These are phyloP conservation scores for Boletus coccyginus DNA, from an alignment of 768 basidiomycete species.

Conservation along the genomic window DNA sequence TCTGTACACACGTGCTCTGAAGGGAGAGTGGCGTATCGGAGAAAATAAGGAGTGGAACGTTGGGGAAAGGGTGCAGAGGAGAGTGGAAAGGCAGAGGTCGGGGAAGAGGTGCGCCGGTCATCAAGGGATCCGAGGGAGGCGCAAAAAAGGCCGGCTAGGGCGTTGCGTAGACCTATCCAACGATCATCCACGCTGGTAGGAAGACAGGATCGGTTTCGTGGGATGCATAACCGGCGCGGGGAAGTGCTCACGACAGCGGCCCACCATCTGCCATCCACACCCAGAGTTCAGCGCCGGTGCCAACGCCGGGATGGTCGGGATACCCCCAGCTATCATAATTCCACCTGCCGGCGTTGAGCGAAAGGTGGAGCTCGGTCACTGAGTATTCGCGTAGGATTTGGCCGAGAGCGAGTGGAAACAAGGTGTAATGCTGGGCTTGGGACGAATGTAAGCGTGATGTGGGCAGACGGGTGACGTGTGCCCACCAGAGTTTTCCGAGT, in stretches of 20 bases:
- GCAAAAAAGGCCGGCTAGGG: slow-evolving; percentile 91
- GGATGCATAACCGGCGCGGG: neutral
- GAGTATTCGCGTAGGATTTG: slow-evolving; percentile 85
- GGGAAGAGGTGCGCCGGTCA: slow-evolving; percentile 71
- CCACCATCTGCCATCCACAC: slow-evolving; percentile 83
- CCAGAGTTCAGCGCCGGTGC: slow-evolving; percentile 86
- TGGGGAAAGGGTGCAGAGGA: slow-evolving; percentile 50
- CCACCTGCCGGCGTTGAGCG: slow-evolving; percentile 92
- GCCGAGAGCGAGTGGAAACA: slow-evolving; percentile 85
- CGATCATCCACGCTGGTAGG: slow-evolving; percentile 61
- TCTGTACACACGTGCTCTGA: slow-evolving; percentile 96
- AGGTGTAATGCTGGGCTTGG: slow-evolving; percentile 78
- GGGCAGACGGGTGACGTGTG: slow-evolving; percentile 26
- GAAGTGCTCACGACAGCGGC: slow-evolving; percentile 43
- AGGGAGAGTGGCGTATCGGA: slow-evolving; percentile 75
- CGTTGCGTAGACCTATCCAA: slow-evolving; percentile 85
- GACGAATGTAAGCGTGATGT: neutral
- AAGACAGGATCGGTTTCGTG: neutral
- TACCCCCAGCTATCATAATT: slow-evolving; percentile 81
- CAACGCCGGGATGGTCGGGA: slow-evolving; percentile 72
- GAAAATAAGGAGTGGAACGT: slow-evolving; percentile 40
- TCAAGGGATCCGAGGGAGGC: slow-evolving; percentile 82
- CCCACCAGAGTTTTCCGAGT: slow-evolving; percentile 44
- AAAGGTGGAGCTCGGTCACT: slow-evolving; percentile 84
- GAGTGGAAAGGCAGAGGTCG: slow-evolving; percentile 59